Base-by-base conservation (phyloP, 1,139 yeast genomes). In the Nematodospora anomalae region DNA sequence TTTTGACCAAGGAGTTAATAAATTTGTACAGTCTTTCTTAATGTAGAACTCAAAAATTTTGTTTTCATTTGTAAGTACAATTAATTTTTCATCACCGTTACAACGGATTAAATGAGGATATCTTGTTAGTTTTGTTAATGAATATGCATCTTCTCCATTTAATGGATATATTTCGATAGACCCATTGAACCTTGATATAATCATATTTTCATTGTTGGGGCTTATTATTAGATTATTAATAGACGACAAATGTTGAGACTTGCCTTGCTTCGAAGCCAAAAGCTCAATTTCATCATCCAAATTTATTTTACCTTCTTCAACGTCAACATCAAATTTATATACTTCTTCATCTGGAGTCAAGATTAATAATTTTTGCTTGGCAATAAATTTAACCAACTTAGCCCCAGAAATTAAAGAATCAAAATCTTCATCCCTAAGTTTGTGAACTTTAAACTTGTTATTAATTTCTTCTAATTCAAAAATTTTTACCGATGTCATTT, bases 1-100 rank as follows among this genome's bases (percentile, higher is more conserved):
- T 47, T 79, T 78, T 6, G 95, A 82, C 98, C 98, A 92, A 6
- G 74, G 54, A 0, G 96, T 83, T 45, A 86, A 66, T 32, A 77
- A 62, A 6, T 54, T 55, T 14, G 53, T 47, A 20, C 42, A 43
- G 6, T 55, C 46, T 10, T 42, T 40, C n/a, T 67, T 51, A 32
- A 71, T 66, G 9, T 21, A 16, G 49, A 87, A 83, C 60, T 90
- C 97, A 44, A 75, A 74, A 16, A 92, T 59, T 49, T 78, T 81
- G 56, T 83, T 85, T 38, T 87, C 95, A 36, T 84, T 79, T 4
- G 92, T 80, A 18, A 83, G 74, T 7, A 83, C 79, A 13, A 84
- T 58, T 25, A 90, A 62, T 2, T 85, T 76, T 29, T 68, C 67
- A 21, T 55, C 53, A 13, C 57, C 53, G 1, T 87, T 71, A 50